Conservation (phyloP, 1,284 basidiomycete species). For the Mycena sp. region DNA sequence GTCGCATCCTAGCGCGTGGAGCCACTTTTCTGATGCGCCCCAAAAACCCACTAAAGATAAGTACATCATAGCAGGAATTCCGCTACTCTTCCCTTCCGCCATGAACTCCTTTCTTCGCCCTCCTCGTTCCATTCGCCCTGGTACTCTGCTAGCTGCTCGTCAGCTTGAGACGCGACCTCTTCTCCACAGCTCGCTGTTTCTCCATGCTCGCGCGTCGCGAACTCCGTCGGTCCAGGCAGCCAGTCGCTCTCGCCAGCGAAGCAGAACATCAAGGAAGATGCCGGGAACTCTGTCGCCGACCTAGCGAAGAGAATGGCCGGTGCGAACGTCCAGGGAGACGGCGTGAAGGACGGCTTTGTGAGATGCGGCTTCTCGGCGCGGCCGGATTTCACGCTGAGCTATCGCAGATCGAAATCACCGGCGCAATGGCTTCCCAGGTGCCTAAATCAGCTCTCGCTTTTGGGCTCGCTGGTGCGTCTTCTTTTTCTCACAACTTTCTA, state of each 20-base stretch:
- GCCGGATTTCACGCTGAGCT: background rate
- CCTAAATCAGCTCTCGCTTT: slow-evolving; percentile 74
- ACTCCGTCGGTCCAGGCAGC: slow-evolving; percentile 72
- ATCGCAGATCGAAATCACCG: slow-evolving; percentile 74
- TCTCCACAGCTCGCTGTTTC: slow-evolving; percentile 8
- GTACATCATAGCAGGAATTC: no score
- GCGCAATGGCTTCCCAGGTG: slow-evolving; percentile 70
- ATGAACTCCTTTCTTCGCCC: no score
- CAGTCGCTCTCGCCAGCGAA: slow-evolving; percentile 76
- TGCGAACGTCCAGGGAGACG: slow-evolving; percentile 64
- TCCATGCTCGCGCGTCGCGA: slow-evolving; percentile 58
- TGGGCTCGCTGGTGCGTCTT: slow-evolving; percentile 62
- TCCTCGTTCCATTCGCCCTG: no score
- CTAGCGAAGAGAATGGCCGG: slow-evolving; percentile 79
- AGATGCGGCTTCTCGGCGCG: slow-evolving; percentile 40
- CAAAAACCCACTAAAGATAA: no score
- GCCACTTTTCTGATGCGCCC: no score
- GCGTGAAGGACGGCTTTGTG: slow-evolving; percentile 65
- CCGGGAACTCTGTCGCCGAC: slow-evolving; percentile 76
- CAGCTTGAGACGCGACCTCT: no score
- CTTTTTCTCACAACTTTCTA: background rate
- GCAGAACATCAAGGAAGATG: slow-evolving; percentile 79
- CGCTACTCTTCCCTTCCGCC: no score
- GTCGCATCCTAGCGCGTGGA: no score
- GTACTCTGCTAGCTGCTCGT: no score